These are phyloP conservation scores for Myxozyma neotropica DNA, from an alignment of 805 yeast species.

Conservation along the genomic window DNA sequence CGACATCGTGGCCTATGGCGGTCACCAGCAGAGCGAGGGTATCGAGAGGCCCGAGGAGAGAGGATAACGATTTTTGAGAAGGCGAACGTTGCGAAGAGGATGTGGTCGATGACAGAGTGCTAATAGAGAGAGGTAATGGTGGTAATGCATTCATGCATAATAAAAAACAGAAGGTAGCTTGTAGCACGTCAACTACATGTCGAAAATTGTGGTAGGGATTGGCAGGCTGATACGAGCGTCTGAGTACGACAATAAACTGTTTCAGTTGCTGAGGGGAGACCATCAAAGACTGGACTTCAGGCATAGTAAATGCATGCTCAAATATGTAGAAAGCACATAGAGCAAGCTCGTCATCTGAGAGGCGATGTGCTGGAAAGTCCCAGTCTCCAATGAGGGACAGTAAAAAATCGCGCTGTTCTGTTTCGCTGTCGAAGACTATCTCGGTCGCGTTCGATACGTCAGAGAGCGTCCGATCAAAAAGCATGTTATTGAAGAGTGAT, in stretches of 20 bases:
- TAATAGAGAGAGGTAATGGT: constrained; percentile 38
- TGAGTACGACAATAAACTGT: constrained; percentile 63
- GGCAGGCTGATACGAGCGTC: constrained; percentile 79
- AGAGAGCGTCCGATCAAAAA: constrained; percentile 3
- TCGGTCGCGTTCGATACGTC: neutral
- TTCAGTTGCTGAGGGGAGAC: constrained; percentile 51
- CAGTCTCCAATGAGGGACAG: constrained; percentile 17
- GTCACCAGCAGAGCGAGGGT: constrained; percentile 68
- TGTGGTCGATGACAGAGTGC: neutral
- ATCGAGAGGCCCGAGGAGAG: constrained; percentile 46
- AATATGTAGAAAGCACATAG: constrained; percentile 55
- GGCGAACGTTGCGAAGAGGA: neutral
- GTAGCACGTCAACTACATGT: constrained; percentile 94
- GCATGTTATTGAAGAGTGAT: constrained; percentile 8
- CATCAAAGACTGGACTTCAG: constrained; percentile 30
- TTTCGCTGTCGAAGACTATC: neutral
- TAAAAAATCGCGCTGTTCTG: neutral
- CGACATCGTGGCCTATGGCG: constrained; percentile 92
- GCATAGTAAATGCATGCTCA: constrained; percentile 44
- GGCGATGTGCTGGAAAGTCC: constrained; percentile 31
- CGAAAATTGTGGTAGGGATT: constrained; percentile 94
- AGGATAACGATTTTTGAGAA: neutral
- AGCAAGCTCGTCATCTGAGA: constrained; percentile 34
- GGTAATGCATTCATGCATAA: constrained; percentile 40
- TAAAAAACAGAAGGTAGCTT: constrained; percentile 76